These are phyloP conservation scores for Candida insectalens DNA, from an alignment of 805 yeast species.

Conservation along the genomic window DNA sequence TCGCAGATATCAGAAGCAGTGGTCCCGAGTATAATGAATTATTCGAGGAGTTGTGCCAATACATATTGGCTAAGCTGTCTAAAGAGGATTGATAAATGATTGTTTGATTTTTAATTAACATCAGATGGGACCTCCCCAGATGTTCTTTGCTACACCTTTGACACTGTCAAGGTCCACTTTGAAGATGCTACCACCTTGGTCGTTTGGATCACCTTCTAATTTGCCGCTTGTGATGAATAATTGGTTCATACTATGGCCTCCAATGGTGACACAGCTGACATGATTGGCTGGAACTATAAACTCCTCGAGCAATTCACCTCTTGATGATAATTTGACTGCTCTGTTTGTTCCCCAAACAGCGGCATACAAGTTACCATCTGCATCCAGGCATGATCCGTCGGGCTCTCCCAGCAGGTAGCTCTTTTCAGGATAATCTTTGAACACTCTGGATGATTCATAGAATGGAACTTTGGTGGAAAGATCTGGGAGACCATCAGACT, in stretches of 20 bases:
- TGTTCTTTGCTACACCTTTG: slow-evolving; percentile 25
- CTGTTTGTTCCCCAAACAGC: slow-evolving; percentile 57
- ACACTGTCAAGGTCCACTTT: slow-evolving; percentile 29
- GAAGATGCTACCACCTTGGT: slow-evolving; percentile 55
- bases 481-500: slow-evolving; percentile 23
- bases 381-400: slow-evolving; percentile 66
- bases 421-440: slow-evolving; percentile 9
- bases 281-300: slow-evolving; percentile 49
- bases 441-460: slow-evolving; percentile 22
- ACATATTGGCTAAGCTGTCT: slow-evolving; percentile 24
- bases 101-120: slow-evolving; percentile 8
- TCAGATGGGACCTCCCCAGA: slow-evolving; percentile 10
- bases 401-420: slow-evolving; percentile 46
- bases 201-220: slow-evolving; percentile 24
- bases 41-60: slow-evolving; percentile 58
- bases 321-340: slow-evolving; percentile 41
- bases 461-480: slow-evolving; percentile 28
- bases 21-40: slow-evolving; percentile 60
- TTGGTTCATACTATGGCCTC: slow-evolving; percentile 49
- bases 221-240: slow-evolving; percentile 64
- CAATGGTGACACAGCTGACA: slow-evolving; percentile 58
- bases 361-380: slow-evolving; percentile 44
- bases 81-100: slow-evolving; percentile 8
- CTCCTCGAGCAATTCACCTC: slow-evolving; percentile 42
- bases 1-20: slow-evolving; percentile 49